These are phyloP conservation scores for Eryngium alpinum DNA, from an alignment of 140 eudicot genomes.

Conservation along the genomic window DNA sequence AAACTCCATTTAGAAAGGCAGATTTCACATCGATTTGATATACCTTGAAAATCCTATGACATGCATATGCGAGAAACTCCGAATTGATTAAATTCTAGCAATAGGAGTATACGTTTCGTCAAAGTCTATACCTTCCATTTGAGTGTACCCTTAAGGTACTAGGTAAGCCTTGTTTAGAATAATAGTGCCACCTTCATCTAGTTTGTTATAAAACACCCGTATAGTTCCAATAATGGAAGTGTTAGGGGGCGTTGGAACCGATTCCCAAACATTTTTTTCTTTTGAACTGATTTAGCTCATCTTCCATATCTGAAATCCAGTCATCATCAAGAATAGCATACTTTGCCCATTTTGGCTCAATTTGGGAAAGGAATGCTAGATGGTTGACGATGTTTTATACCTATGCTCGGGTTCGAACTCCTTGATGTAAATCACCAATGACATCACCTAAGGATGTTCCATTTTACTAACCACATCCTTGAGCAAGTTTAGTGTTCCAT, in stretches of 20 bases:
- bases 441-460: too few relatives aligned
- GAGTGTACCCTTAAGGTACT: not conserved
- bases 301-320: conserved; percentile 4
- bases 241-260: not conserved
- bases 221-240: not conserved
- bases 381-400: not conserved
- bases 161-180: too few relatives aligned
- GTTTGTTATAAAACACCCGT: not conserved
- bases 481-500: too few relatives aligned
- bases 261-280: not conserved
- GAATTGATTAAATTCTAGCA: not conserved
- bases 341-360: not conserved
- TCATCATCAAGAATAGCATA: not conserved
- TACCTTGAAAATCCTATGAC: not conserved
- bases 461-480: too few relatives aligned
- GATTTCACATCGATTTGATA: not conserved
- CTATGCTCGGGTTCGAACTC: not conserved
- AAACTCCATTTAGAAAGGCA: too few relatives aligned
- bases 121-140: too few relatives aligned
- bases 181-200: too few relatives aligned
- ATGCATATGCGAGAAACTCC: too few relatives aligned
- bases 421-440: too few relatives aligned
- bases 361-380: not conserved
- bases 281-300: not conserved
- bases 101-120: not conserved